Evolutionary conservation across 345 rosid genomes (phyloP), one percentile per base, ranked within the genome.

Genomic region (Capsella bursapastoris): DNA sequence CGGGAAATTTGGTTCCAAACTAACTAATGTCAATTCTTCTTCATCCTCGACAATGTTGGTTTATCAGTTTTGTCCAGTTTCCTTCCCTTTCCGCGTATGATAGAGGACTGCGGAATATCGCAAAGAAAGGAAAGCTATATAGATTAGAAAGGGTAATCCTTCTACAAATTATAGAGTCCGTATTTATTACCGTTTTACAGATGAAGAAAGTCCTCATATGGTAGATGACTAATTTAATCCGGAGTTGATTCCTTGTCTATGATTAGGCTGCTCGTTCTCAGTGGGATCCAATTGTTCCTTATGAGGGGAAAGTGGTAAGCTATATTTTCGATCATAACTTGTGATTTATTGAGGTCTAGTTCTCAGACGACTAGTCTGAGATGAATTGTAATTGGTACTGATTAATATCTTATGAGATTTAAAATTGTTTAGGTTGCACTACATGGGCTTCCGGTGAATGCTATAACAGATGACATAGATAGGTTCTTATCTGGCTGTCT

Each of bases 251-350:
- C 34, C 5, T 18, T 51, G 56, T 57, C 10, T 25, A 71, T 78
- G 22, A n/a, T 34, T 88, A 93, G 97, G 82, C 77, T 43, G 68
- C 81, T 27, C 83, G 72, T 53, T 47, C 75, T 12, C 84, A 73
- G 43, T 88, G 92, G 93, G 92, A 89, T 60, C 60, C 50, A 48
- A 13, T 77, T 45, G 38, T n/a, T 61, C 81, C 84, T 29, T 84
- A 84, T 75, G 71, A 86, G 70, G 97, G 97, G 44, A 89, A 81
- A 89, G 81, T 87, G 63, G 96, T 93, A 78, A 81, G 91, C 70
- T 68, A 14, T 32, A 28, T 14, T 28, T 55, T 75, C 29, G 22
- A 47, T 57, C 22, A 43, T 12, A 32, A 15, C 22, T 65, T 13
- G 8, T 8, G 35, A 35, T 64, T 40, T 34, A 22, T 52, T 27